Base-by-base conservation (phyloP, 73 alveolate species). In the Paramecium tetraurelia region DNA sequence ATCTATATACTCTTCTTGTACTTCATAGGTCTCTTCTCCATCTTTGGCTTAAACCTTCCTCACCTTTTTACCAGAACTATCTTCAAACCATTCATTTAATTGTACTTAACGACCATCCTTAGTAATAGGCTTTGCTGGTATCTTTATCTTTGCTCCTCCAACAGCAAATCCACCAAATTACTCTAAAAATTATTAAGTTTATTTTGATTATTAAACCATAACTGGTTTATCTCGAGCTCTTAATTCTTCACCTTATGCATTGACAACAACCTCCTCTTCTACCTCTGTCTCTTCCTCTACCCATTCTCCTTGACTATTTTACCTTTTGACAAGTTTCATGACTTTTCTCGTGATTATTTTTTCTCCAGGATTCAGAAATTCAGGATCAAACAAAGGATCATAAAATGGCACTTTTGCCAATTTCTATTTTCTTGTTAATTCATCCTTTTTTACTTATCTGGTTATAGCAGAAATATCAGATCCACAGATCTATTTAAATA, bases 141-240 rank as follows among this genome's bases (percentile, higher is more conserved):
- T 46, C 22, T 70, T 89, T 22, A 89, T 70, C 48, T 89, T 89
- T 24, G 94, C 89, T 24, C 94, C 94, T 16, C 94, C 94, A 44
- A 89, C 36, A 1, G 94, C 94, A 70, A 89, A 89, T 69, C 94
- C 94, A 16, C 94, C 94, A 89, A 58, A 83, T 50, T 68, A 46
- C 11, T 89, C 87, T 18, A 89, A 41, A 71, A 89, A 89, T 29
- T 89, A 44, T 89, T 89, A 63, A 6, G 83, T 43, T 33, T 77
- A 58, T 46, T 89, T 83, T 33, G 87, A 70, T 63, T 77, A 41
- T 46, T 70, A 72, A n/a, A 77, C 69, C 36, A 46, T 85, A 24
- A 70, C 29, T 43, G 94, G 94, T 38, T 89, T 89, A 70, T 89
- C 94, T 89, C 94, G 71, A 7, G 38, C 36, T 24, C 94, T 89